phyloP scores from a whole-genome alignment of 441 rosid genomes.

The Aquilaria agallochum region DNA sequence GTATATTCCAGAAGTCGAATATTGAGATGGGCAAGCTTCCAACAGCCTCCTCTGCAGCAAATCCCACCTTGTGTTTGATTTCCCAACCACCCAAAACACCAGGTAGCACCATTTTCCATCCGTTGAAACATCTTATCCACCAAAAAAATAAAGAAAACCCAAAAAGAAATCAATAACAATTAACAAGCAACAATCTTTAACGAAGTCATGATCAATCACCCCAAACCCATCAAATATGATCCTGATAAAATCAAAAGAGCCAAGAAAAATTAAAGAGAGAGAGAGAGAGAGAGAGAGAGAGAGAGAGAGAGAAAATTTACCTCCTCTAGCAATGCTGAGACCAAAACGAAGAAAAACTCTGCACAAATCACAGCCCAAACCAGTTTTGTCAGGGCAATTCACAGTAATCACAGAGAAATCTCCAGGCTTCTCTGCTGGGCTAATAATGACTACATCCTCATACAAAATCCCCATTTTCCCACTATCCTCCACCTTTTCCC shows the following conservation, averaged over 20 bases:
- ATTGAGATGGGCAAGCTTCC: conserved; percentile 60
- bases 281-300: background rate
- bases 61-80: conserved; percentile 45
- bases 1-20: conserved; percentile 42
- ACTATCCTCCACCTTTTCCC: background rate
- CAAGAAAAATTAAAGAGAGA: background rate
- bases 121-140: conserved; percentile 44
- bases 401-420: conserved; percentile 48
- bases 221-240: too few relatives aligned
- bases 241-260: background rate
- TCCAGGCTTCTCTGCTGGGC: conserved; percentile 35
- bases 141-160: background rate
- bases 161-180: background rate
- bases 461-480: conserved; percentile 39
- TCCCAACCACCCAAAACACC: conserved; percentile 61
- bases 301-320: conserved; percentile 18
- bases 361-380: conserved; percentile 65
- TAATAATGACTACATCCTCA: conserved; percentile 53
- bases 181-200: background rate
- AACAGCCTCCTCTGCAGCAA: conserved; percentile 52
- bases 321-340: conserved; percentile 54
- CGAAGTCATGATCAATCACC: background rate
- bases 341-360: conserved; percentile 58
- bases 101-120: conserved; percentile 75
- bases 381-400: conserved; percentile 70